Percentiles rank a stretch among this genome's conserved stretches.
These are phyloP conservation scores for Cercophora sp. DNA, from an alignment of 495 filamentous ascomycete genomes.

Conservation along the genomic window DNA sequence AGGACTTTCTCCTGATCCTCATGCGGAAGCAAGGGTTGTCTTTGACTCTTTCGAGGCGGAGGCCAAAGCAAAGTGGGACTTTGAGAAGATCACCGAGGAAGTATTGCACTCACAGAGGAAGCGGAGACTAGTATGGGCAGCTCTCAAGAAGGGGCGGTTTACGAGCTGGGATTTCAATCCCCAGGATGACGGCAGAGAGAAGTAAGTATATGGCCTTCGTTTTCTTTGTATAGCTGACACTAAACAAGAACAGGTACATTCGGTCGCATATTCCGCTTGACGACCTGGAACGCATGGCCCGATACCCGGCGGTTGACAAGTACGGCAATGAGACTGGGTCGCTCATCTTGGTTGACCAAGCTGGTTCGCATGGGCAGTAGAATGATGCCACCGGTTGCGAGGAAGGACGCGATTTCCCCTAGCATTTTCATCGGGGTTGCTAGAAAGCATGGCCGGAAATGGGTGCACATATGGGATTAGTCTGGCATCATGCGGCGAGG, in stretches of 20 bases:
- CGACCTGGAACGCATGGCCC: conserved; percentile 61
- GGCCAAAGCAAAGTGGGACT: conserved; percentile 66
- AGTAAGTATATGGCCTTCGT: conserved; percentile 45
- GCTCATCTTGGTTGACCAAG: conserved; percentile 37
- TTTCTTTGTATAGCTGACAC: background rate
- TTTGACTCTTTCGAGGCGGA: conserved; percentile 62
- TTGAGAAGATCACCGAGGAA: conserved; percentile 62
- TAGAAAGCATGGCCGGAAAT: background rate
- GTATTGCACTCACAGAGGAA: conserved; percentile 69
- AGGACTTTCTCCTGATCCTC: conserved; percentile 16
- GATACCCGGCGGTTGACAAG: conserved; percentile 62
- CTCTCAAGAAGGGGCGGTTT: conserved; percentile 65
- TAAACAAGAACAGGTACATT: conserved; percentile 50
- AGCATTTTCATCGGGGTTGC: background rate
- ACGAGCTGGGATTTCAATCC: conserved; percentile 78
- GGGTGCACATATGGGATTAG: background rate
- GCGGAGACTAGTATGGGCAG: conserved; percentile 67
- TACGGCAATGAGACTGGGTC: conserved; percentile 45
- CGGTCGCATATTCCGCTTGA: conserved; percentile 65
- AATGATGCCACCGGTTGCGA: background rate
- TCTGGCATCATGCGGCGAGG: background rate
- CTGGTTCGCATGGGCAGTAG: conserved; percentile 44
- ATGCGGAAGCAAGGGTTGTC: conserved; percentile 43
- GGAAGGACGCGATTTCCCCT: too few species aligned
- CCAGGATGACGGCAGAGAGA: conserved; percentile 62